Base-by-base conservation (phyloP, 2,329 filamentous ascomycete genomes). In the Ustulina deusta region DNA sequence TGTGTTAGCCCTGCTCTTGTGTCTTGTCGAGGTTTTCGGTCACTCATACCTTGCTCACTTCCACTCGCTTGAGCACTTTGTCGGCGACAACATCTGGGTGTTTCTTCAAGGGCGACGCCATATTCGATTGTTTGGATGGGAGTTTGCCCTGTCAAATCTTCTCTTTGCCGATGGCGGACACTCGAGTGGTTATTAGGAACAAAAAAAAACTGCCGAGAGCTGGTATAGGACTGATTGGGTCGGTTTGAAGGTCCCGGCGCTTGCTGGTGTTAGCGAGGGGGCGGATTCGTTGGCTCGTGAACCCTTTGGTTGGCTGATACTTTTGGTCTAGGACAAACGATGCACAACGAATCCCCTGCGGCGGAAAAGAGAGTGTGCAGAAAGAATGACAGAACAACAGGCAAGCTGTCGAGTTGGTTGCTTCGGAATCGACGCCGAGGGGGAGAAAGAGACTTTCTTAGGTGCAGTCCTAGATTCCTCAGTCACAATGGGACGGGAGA, bases 21-120 rank as follows among this genome's bases (percentile, higher is more conserved):
- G 63, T 64, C 65, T 59, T 44, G 22, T 49, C 20, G 29, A 29
- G 25, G 34, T 57, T 38, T 62, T 49, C 56, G 67, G 46, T 51
- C 49, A 69, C 66, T 79, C 85, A 77, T 83, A 93, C 91, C 86
- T 92, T 92, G 84, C 90, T 90, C 74, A 93, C 87, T 84, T 93
- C 90, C 69, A 89, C 90, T 81, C 91, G 85, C 80, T 90, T 90
- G 76, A 93, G 84, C 64, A 93, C 89, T 79, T 87, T 88, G 78
- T 91, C 90, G 62, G 85, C 88, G 63, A 90, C 89, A 75, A 83
- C 86, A 77, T 90, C 88, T 42, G 88, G 87, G 75, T 90, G 86
- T 73, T 86, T 86, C 80, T 88, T 88, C 80, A 86, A 86, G 68
- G 87, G 86, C 73, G 87, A 89, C 75, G 87, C 82, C 87, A 89